Conservation (phyloP, 352 stramenopile species). For the Phytophthora quininea region DNA sequence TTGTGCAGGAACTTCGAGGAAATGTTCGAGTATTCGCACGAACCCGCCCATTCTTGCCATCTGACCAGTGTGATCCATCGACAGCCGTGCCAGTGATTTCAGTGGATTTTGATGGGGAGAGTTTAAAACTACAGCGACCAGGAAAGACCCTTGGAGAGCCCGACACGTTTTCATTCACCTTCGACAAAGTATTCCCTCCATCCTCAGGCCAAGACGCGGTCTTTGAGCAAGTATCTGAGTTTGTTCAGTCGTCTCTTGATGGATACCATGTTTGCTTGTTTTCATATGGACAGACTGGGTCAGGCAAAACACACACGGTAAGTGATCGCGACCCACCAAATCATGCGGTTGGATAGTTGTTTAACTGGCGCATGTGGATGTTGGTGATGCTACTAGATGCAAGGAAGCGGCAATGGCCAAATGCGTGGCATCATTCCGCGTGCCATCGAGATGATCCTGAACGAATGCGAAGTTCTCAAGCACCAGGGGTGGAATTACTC, state of each 20-base stretch:
- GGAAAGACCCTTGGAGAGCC: slow-evolving; percentile 52
- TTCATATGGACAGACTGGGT: slow-evolving; percentile 95
- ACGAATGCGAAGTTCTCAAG: slow-evolving; percentile 60
- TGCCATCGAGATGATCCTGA: slow-evolving; percentile 95
- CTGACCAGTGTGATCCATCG: slow-evolving; percentile 65
- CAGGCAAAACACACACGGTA: slow-evolving; percentile 94
- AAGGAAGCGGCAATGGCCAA: slow-evolving; percentile 94
- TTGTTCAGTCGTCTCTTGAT: slow-evolving; percentile 97
- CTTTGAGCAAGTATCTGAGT: slow-evolving; percentile 97
- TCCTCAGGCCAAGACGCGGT: slow-evolving; percentile 93
- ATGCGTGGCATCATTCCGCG: slow-evolving; percentile 98
- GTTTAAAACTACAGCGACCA: slow-evolving; percentile 61
- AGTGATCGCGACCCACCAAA: background rate
- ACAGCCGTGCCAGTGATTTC: slow-evolving; percentile 54
- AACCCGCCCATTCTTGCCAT: slow-evolving; percentile 91
- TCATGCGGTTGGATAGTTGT: slow-evolving; percentile 3
- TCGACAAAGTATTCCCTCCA: slow-evolving; percentile 97
- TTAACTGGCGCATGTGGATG: slow-evolving; percentile 1
- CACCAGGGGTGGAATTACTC: slow-evolving; percentile 94
- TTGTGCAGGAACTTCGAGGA: slow-evolving; percentile 94
- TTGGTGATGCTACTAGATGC: slow-evolving; percentile 81
- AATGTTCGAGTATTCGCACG: slow-evolving; percentile 98
- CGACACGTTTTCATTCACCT: slow-evolving; percentile 89
- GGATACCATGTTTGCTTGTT: slow-evolving; percentile 97
- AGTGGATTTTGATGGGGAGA: slow-evolving; percentile 77